Evolutionary conservation across 768 basidiomycete genomes (phyloP).

Genomic region (Auriculariales sp.): DNA sequence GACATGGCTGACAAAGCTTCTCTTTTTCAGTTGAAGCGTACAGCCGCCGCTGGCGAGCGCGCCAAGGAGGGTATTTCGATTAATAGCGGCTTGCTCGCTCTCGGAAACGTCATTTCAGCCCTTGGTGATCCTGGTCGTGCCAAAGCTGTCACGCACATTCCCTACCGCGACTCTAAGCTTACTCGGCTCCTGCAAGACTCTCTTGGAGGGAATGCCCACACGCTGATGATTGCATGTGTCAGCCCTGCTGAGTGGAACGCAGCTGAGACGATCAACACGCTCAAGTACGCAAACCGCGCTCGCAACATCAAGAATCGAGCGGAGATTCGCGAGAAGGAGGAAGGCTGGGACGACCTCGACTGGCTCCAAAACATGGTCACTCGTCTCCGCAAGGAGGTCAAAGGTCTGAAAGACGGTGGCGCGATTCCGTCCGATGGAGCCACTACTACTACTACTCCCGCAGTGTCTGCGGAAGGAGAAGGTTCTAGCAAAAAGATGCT

Average conservation of each 20-base stretch:
- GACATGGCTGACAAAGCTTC: slow-evolving; percentile 9
- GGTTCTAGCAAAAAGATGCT: slow-evolving; percentile 57
- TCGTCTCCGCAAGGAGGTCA: slow-evolving; percentile 78
- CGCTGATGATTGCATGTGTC: slow-evolving; percentile 97
- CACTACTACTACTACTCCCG: slow-evolving; percentile 8
- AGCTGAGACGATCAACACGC: slow-evolving; percentile 82
- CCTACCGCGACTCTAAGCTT: slow-evolving; percentile 97
- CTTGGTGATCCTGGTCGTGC: slow-evolving; percentile 85
- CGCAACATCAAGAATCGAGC: slow-evolving; percentile 95
- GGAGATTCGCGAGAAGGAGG: slow-evolving; percentile 84
- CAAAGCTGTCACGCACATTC: slow-evolving; percentile 79
- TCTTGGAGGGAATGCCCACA: slow-evolving; percentile 92
- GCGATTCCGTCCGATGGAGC: slow-evolving; percentile 7
- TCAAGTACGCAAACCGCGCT: slow-evolving; percentile 96
- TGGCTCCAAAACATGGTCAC: slow-evolving; percentile 83
- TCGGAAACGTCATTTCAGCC: slow-evolving; percentile 97
- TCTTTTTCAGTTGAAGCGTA: slow-evolving; percentile 68
- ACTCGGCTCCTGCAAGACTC: slow-evolving; percentile 94
- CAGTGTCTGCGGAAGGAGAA: slow-evolving; percentile 28
- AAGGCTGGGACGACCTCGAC: slow-evolving; percentile 97
- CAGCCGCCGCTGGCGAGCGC: slow-evolving; percentile 88
- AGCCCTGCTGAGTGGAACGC: slow-evolving; percentile 93
- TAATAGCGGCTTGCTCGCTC: slow-evolving; percentile 88
- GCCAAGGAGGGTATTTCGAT: slow-evolving; percentile 99
- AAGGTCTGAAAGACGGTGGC: slow-evolving; percentile 59